These are phyloP conservation scores for Wallacemonas rigidus DNA, from an alignment of 208 protist species.

Conservation along the genomic window DNA sequence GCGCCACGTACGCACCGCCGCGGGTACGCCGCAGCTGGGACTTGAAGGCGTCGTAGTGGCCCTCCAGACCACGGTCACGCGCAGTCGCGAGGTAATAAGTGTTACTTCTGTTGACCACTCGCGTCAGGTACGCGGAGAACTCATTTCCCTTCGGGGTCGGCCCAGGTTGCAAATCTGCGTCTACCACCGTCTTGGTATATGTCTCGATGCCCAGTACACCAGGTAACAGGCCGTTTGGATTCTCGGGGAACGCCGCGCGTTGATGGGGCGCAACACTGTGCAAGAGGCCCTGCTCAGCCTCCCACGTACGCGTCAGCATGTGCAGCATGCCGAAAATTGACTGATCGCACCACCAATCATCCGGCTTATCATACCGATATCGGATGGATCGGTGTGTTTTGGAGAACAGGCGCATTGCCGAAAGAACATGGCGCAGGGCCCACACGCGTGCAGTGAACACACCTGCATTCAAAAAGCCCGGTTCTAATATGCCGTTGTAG, in stretches of 20 bases:
- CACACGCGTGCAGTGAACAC: slow-evolving; percentile 29
- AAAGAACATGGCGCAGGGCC: slow-evolving; percentile 19
- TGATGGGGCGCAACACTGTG: not conserved
- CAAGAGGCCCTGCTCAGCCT: slow-evolving; percentile 24
- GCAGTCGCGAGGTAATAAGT: not conserved
- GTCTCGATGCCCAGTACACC: slow-evolving; percentile 23
- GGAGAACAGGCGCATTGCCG: not conserved
- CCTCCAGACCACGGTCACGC: not conserved
- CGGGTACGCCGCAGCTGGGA: not conserved
- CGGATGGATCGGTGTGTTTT: not conserved
- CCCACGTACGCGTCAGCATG: slow-evolving; percentile 23
- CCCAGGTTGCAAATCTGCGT: not conserved
- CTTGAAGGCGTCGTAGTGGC: not conserved
- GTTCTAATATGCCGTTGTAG: not conserved
- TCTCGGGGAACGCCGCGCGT: not conserved
- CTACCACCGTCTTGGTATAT: not conserved
- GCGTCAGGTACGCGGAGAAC: not conserved
- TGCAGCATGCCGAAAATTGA: slow-evolving; percentile 23
- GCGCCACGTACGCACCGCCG: not conserved
- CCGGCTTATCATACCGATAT: not conserved
- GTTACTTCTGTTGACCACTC: not conserved
- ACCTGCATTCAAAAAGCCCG: slow-evolving; percentile 29
- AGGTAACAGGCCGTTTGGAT: slow-evolving; percentile 17
- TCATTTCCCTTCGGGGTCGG: not conserved
- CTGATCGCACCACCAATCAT: slow-evolving; percentile 32